Conservation (phyloP, 768 basidiomycete genomes). For the Mrakia frigida region DNA sequence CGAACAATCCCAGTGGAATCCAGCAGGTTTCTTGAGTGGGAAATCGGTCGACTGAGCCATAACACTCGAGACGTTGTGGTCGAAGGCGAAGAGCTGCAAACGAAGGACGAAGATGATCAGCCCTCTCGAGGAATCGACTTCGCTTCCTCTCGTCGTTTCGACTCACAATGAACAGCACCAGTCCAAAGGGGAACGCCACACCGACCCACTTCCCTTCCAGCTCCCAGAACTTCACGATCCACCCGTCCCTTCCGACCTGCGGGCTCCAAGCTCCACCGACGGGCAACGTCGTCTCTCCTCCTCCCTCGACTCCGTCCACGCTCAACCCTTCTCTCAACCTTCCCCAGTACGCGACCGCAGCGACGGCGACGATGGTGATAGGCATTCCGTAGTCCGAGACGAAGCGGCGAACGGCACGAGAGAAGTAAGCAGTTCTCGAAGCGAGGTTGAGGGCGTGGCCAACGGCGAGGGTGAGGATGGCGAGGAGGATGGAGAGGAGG, state of each 20-base stretch:
- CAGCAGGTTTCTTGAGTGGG: conserved; percentile 80
- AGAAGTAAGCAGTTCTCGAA: conserved; percentile 61
- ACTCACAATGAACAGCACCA: conserved; percentile 71
- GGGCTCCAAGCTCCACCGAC: conserved; percentile 64
- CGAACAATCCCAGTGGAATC: conserved; percentile 46
- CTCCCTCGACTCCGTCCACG: conserved; percentile 30
- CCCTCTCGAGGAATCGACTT: not conserved
- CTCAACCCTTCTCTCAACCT: conserved; percentile 49
- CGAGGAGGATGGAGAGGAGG: conserved; percentile 64
- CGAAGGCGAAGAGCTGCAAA: conserved; percentile 33
- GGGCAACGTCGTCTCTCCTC: conserved; percentile 55
- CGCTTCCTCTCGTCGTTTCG: not conserved
- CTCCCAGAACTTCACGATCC: conserved; percentile 86
- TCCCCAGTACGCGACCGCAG: conserved; percentile 48
- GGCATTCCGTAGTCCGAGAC: conserved; percentile 88
- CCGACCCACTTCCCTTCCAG: conserved; percentile 83
- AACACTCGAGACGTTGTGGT: conserved; percentile 56
- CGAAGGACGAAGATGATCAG: conserved; percentile 45
- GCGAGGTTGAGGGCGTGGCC: conserved; percentile 69
- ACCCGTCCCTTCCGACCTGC: conserved; percentile 58
- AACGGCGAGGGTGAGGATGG: conserved; percentile 67
- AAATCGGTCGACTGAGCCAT: conserved; percentile 89
- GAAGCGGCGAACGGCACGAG: conserved; percentile 67
- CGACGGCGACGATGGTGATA: conserved; percentile 62
- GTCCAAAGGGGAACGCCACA: conserved; percentile 80